A percentile compares a stretch with the other conserved stretches of the same genome.
These are phyloP conservation scores for Alternaria alternata DNA, from an alignment of 2,329 filamentous ascomycete genomes.

Conservation along the genomic window DNA sequence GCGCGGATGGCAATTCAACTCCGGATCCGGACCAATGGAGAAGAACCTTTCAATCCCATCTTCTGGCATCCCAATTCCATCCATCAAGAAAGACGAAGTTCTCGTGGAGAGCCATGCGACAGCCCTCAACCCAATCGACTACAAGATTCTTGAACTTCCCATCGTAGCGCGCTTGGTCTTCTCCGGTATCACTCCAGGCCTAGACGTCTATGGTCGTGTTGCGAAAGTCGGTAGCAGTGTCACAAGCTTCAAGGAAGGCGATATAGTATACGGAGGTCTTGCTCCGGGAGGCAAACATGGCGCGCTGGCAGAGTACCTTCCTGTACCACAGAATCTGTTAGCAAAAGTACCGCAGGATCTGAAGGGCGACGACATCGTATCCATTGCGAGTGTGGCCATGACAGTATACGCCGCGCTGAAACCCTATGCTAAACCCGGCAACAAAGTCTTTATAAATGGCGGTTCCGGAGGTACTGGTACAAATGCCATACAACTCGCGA, in stretches of 20 bases:
- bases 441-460: slow-evolving; percentile 68
- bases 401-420: slow-evolving; percentile 45
- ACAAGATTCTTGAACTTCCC: slow-evolving; percentile 64
- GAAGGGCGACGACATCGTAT: slow-evolving; percentile 35
- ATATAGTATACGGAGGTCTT: slow-evolving; percentile 45
- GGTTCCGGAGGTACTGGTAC: slow-evolving; percentile 67
- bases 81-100: slow-evolving; percentile 53
- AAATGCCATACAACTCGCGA: slow-evolving; percentile 68
- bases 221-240: slow-evolving; percentile 35
- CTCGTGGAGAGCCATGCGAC: slow-evolving; percentile 61
- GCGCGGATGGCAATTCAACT: slow-evolving; percentile 45
- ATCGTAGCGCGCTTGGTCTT: slow-evolving; percentile 49
- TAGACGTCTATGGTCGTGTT: slow-evolving; percentile 60
- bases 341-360: slow-evolving; percentile 21
- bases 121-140: slow-evolving; percentile 67
- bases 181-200: slow-evolving; percentile 55
- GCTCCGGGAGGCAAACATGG: slow-evolving; percentile 36
- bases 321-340: slow-evolving; percentile 12
- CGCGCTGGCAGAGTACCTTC: slow-evolving; percentile 42
- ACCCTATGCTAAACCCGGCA: slow-evolving; percentile 33
- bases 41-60: slow-evolving; percentile 59
- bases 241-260: slow-evolving; percentile 35
- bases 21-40: slow-evolving; percentile 54
- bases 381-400: slow-evolving; percentile 42
- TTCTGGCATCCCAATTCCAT: slow-evolving; percentile 53